These are phyloP conservation scores for Kickxella alabastrina DNA, from an alignment of 192 early-diverging fungal genomes.

Conservation along the genomic window DNA sequence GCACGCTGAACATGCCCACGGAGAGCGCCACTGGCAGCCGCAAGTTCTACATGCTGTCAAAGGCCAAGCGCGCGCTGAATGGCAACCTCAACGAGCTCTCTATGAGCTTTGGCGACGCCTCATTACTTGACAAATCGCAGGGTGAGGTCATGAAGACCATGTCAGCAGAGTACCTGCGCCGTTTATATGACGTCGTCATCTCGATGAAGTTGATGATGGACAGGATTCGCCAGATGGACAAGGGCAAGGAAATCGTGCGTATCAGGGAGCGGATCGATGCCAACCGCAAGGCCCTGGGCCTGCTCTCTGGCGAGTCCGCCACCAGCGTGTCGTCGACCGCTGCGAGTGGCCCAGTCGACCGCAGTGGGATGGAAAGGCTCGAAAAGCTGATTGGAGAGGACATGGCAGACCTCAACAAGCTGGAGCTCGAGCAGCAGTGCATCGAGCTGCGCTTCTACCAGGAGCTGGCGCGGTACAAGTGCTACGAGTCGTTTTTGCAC, in stretches of 20 bases:
- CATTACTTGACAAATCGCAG: conserved; percentile 46
- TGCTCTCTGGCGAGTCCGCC: conserved; percentile 20
- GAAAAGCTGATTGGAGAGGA: conserved; percentile 41
- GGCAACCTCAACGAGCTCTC: conserved; percentile 45
- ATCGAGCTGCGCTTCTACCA: conserved; percentile 49
- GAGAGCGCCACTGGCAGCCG: conserved; percentile 30
- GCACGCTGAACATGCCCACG: conserved; percentile 29
- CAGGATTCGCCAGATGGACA: conserved; percentile 42
- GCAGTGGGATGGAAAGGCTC: conserved; percentile 34
- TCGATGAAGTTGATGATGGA: conserved; percentile 55
- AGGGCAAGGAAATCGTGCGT: conserved; percentile 34
- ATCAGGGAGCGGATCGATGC: conserved; percentile 33
- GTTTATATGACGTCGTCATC: conserved; percentile 47
- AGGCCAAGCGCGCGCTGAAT: conserved; percentile 39
- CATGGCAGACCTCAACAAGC: conserved; percentile 29
- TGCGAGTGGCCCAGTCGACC: conserved; percentile 7
- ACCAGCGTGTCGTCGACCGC: conserved; percentile 1
- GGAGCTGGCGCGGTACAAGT: conserved; percentile 48
- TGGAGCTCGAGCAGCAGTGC: conserved; percentile 45
- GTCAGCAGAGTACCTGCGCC: conserved; percentile 50
- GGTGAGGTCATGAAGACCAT: conserved; percentile 52
- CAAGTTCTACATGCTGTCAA: conserved; percentile 30
- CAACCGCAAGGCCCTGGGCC: conserved; percentile 27
- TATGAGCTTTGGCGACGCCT: conserved; percentile 46
- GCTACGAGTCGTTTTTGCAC: conserved; percentile 49